Evolutionary conservation across 345 rosid genomes (phyloP), one percentile per base, ranked within the genome.

Genomic region (Citrus cavaleriei): DNA sequence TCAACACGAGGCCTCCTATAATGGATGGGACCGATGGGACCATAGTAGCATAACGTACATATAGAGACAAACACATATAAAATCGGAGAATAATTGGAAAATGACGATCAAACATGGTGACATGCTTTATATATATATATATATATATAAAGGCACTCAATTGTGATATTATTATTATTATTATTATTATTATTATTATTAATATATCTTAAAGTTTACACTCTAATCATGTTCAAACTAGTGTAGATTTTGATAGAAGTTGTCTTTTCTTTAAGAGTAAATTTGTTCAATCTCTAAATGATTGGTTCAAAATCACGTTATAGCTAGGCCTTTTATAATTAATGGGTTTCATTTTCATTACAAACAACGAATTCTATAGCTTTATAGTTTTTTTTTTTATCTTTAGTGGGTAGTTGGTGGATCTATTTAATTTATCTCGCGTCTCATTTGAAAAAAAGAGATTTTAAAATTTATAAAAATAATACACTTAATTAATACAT

Each of bases 271-370:
- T 32, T 30, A 30, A 71, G 32, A 35, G 62, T 5, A 61, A 28
- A 9, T 54, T 70, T 51, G 61, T 70, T 70, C 66, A 24, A 6
- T 42, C 12, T 67, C 63, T 34, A 46, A 35, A 74, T 60, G 78
- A 32, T 78, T 82, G 77, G 67, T 79, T 83, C 58, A 25, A 76
- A 75, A 77, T 65, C 67, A 82, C 79, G 82, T 75, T 75, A 74
- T 32, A 28, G 32, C 9, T 51, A 7, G 28, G 5, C 55, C 25
- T 54, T 61, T 24, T 14, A 18, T 19, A 18, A 18, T 27, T 27
- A 8, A 9, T 27, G 3, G 54, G 10, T n/a, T 58, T 55, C 27
- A 35, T 38, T 22, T 37, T 22, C 32, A 38, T 64, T 19, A 18
- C 25, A n/a, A n/a, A 22, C 28, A 28, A 67, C 28, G 5, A 13